Conservation (phyloP, 1,284 basidiomycete genomes). For the Lentinus polychrous region DNA sequence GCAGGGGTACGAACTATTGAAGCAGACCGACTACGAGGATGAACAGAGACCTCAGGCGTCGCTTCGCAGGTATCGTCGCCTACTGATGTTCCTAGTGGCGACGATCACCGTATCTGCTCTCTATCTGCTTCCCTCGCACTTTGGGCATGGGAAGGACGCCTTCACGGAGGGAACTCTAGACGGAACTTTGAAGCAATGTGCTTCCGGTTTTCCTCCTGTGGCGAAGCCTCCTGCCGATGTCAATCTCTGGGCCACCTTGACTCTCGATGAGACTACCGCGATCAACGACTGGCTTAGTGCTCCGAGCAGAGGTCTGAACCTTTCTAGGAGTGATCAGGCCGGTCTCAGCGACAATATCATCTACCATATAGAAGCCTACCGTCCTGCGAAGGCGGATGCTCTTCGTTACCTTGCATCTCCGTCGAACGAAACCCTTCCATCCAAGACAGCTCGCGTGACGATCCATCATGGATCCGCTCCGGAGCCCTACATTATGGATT, state of each 20-base stretch:
- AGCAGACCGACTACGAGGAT: slow-evolving; percentile 9
- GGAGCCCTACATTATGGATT: slow-evolving; percentile 41
- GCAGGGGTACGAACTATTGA: slow-evolving; percentile 17
- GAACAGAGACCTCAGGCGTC: slow-evolving; percentile 7
- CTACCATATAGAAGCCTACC: slow-evolving; percentile 41
- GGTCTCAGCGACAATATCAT: slow-evolving; percentile 40
- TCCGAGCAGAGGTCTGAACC: slow-evolving; percentile 39
- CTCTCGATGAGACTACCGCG: slow-evolving; percentile 34
- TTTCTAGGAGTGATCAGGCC: slow-evolving; percentile 30
- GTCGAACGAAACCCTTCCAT: slow-evolving; percentile 20
- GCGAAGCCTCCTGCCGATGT: slow-evolving; percentile 35
- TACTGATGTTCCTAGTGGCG: slow-evolving; percentile 4
- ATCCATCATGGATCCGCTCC: slow-evolving; percentile 42
- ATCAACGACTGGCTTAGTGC: slow-evolving; percentile 41
- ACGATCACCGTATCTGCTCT: slow-evolving; percentile 15
- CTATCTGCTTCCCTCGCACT: slow-evolving; percentile 5
- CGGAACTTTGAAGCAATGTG: slow-evolving; percentile 25
- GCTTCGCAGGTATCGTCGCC: slow-evolving; percentile 13
- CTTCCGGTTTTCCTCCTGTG: slow-evolving; percentile 22
- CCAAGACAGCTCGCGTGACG: slow-evolving; percentile 39
- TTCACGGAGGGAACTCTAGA: slow-evolving; percentile 1
- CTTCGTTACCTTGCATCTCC: slow-evolving; percentile 39
- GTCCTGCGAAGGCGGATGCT: slow-evolving; percentile 43
- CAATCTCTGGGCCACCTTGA: slow-evolving; percentile 44
- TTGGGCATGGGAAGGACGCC: neutral